A percentile compares a stretch with the other conserved stretches of the same genome.
Conservation (phyloP, 1,139 yeast genomes). For the Magnusiomyces fungicola region DNA sequence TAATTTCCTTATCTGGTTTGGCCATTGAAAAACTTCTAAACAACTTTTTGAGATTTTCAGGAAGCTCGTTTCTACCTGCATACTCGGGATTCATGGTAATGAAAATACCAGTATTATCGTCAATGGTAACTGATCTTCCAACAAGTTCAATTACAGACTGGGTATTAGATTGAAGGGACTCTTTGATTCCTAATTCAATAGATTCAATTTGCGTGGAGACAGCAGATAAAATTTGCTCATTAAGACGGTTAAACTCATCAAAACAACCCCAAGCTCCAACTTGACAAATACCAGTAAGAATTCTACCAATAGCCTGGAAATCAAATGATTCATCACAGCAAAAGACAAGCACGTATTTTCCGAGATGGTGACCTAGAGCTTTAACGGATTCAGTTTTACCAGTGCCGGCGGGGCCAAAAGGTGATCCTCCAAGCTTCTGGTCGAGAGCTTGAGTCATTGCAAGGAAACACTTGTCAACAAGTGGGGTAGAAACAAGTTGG, state of each 20-base stretch:
- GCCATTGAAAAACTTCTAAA: slow-evolving; percentile 74
- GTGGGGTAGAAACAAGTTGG: slow-evolving; percentile 69
- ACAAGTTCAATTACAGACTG: slow-evolving; percentile 40
- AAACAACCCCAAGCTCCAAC: slow-evolving; percentile 96
- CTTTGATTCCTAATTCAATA: slow-evolving; percentile 43
- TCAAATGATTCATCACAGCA: slow-evolving; percentile 91
- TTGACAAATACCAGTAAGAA: slow-evolving; percentile 73
- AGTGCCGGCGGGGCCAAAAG: slow-evolving; percentile 97
- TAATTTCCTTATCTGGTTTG: slow-evolving; percentile 60
- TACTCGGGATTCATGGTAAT: slow-evolving; percentile 92
- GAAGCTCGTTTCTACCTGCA: slow-evolving; percentile 72
- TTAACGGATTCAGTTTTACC: slow-evolving; percentile 93
- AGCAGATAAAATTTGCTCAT: slow-evolving; percentile 67
- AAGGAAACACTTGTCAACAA: slow-evolving; percentile 56
- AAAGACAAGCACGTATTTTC: slow-evolving; percentile 76
- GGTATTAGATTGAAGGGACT: slow-evolving; percentile 11
- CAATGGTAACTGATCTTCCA: slow-evolving; percentile 40
- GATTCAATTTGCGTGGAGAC: slow-evolving; percentile 74
- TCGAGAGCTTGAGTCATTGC: slow-evolving; percentile 70
- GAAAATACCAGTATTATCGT: slow-evolving; percentile 56
- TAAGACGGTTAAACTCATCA: slow-evolving; percentile 87
- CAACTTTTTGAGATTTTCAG: slow-evolving; percentile 76
- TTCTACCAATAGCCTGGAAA: slow-evolving; percentile 69
- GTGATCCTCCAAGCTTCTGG: slow-evolving; percentile 79
- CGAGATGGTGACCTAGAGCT: slow-evolving; percentile 73